Base-by-base conservation (phyloP, 768 basidiomycete genomes). In the Hypholoma sublateritium region DNA sequence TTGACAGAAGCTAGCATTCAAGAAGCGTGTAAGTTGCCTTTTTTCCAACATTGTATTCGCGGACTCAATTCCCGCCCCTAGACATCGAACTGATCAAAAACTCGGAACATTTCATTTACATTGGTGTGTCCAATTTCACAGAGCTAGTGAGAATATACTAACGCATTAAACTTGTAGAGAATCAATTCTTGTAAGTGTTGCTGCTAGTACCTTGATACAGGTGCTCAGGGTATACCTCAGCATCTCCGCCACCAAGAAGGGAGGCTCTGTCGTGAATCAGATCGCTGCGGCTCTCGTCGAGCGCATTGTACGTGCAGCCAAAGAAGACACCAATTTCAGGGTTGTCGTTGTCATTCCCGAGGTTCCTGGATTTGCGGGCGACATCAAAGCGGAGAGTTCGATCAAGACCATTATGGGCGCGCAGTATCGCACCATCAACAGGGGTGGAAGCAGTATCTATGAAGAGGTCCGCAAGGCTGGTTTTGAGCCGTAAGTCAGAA, bases 1-100 rank as follows among this genome's bases (percentile, higher is more conserved):
- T 77, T 95, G 61, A 88, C 84, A 3, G 96, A 98, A 70, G 83
- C 85, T 57, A 94, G 91, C 70, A 93, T 98, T 58, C 95, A 97
- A 73, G 89, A 93, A 63, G 95, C 96, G 46, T 94, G 91, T 92
- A 65, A 69, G 89, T 82, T 32, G 9, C 28, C 2, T 32, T 32
- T 5, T 2, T 47, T 34, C n/a, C n/a, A n/a, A 4, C 45, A 28
- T 37, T 32, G 11, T 50, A 41, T 50, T n/a, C 41, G 53, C 12
- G 21, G 11, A 32, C 12, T 19, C 13, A 21, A 22, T 16, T 1
- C 14, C 3, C 39, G 17, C 19, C 21, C 6, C 21, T 36, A 46
- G 92, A 95, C 67, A 79, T 84, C 43, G 77, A 91, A 62, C 62
- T 96, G 60, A 99, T 99, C 66, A 70, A 78, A 17, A 89, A 96